Evolutionary conservation across 2,329 filamentous ascomycete species (phyloP), one percentile per base, ranked within the genome.

Genomic region (Alternaria sp.): DNA sequence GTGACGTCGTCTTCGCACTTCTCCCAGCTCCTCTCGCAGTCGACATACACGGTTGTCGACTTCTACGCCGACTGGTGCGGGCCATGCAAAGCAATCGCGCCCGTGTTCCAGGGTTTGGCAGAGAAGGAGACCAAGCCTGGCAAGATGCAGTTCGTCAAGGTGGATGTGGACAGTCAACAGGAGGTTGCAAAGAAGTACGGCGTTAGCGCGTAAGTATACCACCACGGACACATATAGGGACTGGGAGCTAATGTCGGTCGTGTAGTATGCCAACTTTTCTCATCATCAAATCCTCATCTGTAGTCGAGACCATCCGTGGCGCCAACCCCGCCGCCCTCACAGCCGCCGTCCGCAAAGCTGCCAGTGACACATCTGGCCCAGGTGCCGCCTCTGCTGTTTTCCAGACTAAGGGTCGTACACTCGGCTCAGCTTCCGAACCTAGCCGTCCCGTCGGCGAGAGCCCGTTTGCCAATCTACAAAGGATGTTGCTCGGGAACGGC

Each of bases 61-160:
- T 85, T 84, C 80, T 84, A 83, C 72, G 84, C 84, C 14, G 82
- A 82, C 64, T 87, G 85, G 85, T 86, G 85, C 72, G 85, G 85
- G 2, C 85, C 85, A 28, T 87, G 85, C 80, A 85, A 85, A 70
- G 79, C 81, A 34, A 85, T 87, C 56, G 81, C 81, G 3, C 85
- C 85, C 30, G 77, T 73, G 0, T 82, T 86, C 70, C 81, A 82
- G 56, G 77, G 83, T 66, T 79, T 86, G 56, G 85, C 84, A 60
- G 80, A 83, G 54, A 79, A 81, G 46, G 84, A 86, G 70, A 69
- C 78, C 25, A 81, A 82, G 59, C 78, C 80, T 0, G 80, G 80
- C 16, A 79, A 78, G 40, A 75, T 86, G 22, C 80, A 81, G 28
- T 87, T 87, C 69, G 79, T 81, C 64, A 86, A 87, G 77, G 81